Conservation (phyloP, 2,329 filamentous ascomycete species). For the Sporothrix sp. region DNA sequence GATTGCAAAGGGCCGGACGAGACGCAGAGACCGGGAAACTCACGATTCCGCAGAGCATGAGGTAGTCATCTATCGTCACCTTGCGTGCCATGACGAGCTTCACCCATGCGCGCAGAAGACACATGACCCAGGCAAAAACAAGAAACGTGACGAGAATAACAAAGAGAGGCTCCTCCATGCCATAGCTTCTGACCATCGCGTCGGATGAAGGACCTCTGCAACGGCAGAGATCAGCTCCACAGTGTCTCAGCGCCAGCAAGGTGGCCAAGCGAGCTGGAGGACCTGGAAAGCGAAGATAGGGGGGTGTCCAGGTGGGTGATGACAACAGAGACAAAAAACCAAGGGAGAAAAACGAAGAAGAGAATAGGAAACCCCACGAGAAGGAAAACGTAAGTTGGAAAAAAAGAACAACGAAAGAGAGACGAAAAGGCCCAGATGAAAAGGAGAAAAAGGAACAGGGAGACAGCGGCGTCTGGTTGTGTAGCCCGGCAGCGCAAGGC, state of each 20-base stretch:
- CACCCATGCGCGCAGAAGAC: conserved; percentile 35
- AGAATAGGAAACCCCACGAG: background rate
- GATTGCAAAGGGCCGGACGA: background rate
- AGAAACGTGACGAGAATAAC: conserved; percentile 13
- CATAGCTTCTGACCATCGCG: conserved; percentile 10
- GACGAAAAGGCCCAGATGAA: background rate
- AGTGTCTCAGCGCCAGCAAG: background rate
- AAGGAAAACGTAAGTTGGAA: background rate
- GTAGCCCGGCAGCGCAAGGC: background rate
- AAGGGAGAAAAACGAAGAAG: background rate
- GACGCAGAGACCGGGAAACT: conserved; percentile 7
- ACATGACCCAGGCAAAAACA: conserved; percentile 23
- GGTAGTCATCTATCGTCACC: conserved; percentile 36
- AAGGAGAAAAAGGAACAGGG: background rate
- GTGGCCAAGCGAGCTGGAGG: background rate
- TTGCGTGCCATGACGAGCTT: conserved; percentile 34
- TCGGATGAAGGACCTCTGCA: background rate
- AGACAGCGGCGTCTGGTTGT: background rate
- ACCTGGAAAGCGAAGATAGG: background rate
- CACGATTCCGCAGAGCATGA: conserved; percentile 39
- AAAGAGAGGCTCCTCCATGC: conserved; percentile 12
- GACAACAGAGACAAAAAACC: no score
- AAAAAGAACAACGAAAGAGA: background rate
- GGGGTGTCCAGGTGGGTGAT: background rate
- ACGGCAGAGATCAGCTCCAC: background rate